A percentile compares a stretch with the other conserved stretches of the same genome.
Conservation (phyloP, 306 rosid genomes). For the Vigna unguiculata region DNA sequence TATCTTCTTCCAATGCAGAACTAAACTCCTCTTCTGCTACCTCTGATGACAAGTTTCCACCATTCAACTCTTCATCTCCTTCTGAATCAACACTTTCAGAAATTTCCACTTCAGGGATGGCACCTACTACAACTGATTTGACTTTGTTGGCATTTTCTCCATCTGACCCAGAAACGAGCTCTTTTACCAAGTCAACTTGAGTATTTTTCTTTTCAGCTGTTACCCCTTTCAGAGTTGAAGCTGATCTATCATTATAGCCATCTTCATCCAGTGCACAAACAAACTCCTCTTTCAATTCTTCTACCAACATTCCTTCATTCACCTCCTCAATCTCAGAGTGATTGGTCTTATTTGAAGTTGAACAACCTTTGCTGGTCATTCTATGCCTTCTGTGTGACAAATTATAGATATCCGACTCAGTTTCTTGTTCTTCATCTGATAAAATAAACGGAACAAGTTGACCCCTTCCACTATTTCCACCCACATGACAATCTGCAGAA, state of each 20-base stretch:
- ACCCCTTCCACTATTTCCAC: conserved; percentile 44
- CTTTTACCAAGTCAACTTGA: conserved; percentile 34
- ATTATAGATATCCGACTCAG: conserved; percentile 45
- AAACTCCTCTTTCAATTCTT: conserved; percentile 39
- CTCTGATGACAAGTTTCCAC: neutral
- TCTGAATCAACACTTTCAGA: conserved; percentile 41
- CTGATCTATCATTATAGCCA: conserved; percentile 41
- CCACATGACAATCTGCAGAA: conserved; percentile 50
- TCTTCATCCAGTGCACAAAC: conserved; percentile 38
- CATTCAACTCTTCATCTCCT: conserved; percentile 32
- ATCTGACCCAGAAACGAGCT: conserved; percentile 27
- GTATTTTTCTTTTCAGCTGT: conserved; percentile 44
- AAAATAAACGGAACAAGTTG: conserved; percentile 48
- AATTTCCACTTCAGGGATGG: conserved; percentile 43
- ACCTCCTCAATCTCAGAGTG: conserved; percentile 57
- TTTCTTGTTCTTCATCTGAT: conserved; percentile 53
- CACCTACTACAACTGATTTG: conserved; percentile 35
- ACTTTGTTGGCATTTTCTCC: conserved; percentile 44
- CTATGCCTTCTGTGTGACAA: conserved; percentile 53
- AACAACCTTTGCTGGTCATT: conserved; percentile 44
- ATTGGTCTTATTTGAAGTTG: conserved; percentile 49
- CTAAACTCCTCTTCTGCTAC: conserved; percentile 31
- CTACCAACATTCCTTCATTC: conserved; percentile 37
- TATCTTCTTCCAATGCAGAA: conserved; percentile 18
- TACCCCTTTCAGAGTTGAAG: conserved; percentile 38